A percentile compares a stretch with the other conserved stretches of the same genome.
These are phyloP conservation scores for Leucaena leucocephala DNA, from an alignment of 306 rosid species.

Conservation along the genomic window DNA sequence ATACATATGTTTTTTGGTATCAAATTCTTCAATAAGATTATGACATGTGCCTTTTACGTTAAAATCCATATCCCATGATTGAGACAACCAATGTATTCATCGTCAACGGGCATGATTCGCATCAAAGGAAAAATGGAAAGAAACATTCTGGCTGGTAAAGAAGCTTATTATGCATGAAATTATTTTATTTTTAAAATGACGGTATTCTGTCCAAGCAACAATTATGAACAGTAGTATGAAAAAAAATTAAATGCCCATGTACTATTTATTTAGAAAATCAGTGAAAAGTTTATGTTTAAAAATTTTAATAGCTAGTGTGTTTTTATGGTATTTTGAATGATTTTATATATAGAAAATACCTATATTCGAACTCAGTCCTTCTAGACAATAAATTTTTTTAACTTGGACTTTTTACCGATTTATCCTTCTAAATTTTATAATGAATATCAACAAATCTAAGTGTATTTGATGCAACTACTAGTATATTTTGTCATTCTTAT, in stretches of 20 bases:
- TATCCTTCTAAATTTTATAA: not conserved
- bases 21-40: not conserved
- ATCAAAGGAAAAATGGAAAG: not conserved
- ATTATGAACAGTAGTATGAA: not conserved
- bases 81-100: not conserved
- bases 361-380: too few species aligned
- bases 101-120: not conserved
- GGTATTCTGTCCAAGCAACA: not conserved
- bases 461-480: not conserved
- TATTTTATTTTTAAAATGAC: not conserved
- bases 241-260: not conserved
- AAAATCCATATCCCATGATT: not conserved
- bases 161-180: constrained; percentile 7
- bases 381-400: too few species aligned
- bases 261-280: too few species aligned
- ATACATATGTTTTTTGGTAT: not conserved
- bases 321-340: too few species aligned
- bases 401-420: too few species aligned
- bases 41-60: not conserved
- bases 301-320: too few species aligned
- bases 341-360: too few species aligned
- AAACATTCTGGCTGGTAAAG: not conserved
- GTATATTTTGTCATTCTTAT: not conserved
- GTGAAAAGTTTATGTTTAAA: too few species aligned
- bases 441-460: not conserved